Base-by-base conservation (phyloP, 257 asterid species). In the Salvia splendens region DNA sequence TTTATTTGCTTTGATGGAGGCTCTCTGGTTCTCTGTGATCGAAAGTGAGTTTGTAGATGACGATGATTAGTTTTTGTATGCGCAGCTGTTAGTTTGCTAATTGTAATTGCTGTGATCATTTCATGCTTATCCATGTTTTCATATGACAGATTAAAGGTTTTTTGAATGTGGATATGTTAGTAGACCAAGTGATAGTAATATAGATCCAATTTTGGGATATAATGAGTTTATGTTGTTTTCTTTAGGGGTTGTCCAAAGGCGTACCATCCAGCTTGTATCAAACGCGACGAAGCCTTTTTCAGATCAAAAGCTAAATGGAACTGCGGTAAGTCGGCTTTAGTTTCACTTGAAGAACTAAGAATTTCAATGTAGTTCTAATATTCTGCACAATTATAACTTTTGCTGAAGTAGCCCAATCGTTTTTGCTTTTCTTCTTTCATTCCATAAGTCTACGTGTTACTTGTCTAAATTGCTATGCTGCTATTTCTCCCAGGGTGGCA, bases 1-100 rank as follows among this genome's bases (percentile, higher is more conserved):
- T 93, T 93, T 67, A 90, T 93, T 33, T 93, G 99, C 85, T 93
- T 90, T 14, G 99, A 93, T 69, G 99, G 97, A 6, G 99, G 99
- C 52, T 81, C 92, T 5, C 85, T 93, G 9, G 96, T 93, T 12
- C 88, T 93, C 41, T 93, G 99, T 65, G 99, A 93, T 84, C 91
- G 95, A 79, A 92, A 86, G 98, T 91, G 80, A 85, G 96, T 82
- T 73, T 61, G n/a, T 15, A 16, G 49, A 45, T 20, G 58, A 51
- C 4, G 12, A 16, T 3, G 62, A 24, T 64, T 36, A 10, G 63
- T 5, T 36, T 33, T 11, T 33, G 15, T 20, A n/a, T 10, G 4
- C 14, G 12, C 2, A 63, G 28, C 56, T 46, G 60, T 67, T 68
- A 38, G 8, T 38, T 38, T 38, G 42, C 7, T 38, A 5, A 38